Evolutionary conservation across 129 eudicot genomes (phyloP), one percentile per base, ranked within the genome.

Genomic region (Tagetes erecta): DNA sequence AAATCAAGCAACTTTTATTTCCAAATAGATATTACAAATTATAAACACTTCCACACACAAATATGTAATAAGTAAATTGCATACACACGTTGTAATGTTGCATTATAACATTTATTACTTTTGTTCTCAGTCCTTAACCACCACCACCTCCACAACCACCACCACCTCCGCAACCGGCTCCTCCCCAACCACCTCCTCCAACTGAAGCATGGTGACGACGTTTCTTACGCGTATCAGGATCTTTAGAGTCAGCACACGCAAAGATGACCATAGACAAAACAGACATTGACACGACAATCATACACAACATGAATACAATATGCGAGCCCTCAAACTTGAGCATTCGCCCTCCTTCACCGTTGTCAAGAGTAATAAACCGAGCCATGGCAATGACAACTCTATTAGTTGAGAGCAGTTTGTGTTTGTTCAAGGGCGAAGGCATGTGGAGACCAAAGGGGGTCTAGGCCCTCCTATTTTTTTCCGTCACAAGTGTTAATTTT

Each of bases 211-310:
- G 27, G 27, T 55, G 33, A 55, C 35, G 34, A 6, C 5, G 59
- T 57, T 41, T 73, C 20, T 35, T 46, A 59, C 6, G 27, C 27
- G 27, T 20, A 20, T 20, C 27, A 20, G 27, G 49, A 74, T 39
- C 42, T 39, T 30, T n/a, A 3, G 76, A 75, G 52, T 73, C 74
- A 47, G 74, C 83, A 70, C 81, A 83, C 49, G 59, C 83, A 38
- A 83, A 83, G 45, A 78, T 57, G n/a, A 79, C 52, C 68, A 83
- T 70, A 12, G 81, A 83, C 11, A 83, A 60, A 55, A 78, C 49
- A 20, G 78, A 62, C 59, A 83, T 63, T 67, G 80, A 78, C 20
- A 79, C 58, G 7, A 74, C 27, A 70, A 83, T 57, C 83, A 74
- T 75, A 38, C 78, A 80, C 37, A 83, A 2, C 68, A 74, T 67